phyloP scores from a whole-genome alignment of 805 yeast species.

The Candida golubevii region DNA sequence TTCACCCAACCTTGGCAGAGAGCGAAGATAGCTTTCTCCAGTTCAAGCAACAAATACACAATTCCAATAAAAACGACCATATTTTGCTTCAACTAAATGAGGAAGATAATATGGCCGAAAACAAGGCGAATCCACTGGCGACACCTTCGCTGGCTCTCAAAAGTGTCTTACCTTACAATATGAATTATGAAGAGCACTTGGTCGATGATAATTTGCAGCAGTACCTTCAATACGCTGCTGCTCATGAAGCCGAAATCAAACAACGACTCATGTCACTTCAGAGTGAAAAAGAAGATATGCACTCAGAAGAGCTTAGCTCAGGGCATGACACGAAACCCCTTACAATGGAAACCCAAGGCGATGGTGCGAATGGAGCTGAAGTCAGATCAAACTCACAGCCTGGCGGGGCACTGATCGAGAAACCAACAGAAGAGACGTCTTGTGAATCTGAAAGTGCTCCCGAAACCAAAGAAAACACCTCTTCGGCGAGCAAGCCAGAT shows the following conservation, averaged over 20 bases:
- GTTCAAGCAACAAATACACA: slow-evolving; percentile 21
- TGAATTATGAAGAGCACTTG: slow-evolving; percentile 24
- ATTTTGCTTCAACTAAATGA: slow-evolving; percentile 24
- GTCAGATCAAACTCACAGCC: too few species aligned
- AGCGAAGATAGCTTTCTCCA: slow-evolving; percentile 16
- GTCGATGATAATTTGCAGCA: slow-evolving; percentile 25
- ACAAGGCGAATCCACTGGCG: background rate
- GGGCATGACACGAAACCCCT: too few species aligned
- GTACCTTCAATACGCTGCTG: slow-evolving; percentile 17
- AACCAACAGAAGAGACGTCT: too few species aligned
- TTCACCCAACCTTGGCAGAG: slow-evolving; percentile 24
- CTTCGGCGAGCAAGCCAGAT: too few species aligned
- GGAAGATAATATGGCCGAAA: slow-evolving; percentile 12
- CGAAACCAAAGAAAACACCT: too few species aligned
- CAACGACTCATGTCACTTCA: background rate
- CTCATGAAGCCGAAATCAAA: slow-evolving; percentile 12
- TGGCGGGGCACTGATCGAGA: too few species aligned
- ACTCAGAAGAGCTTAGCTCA: background rate
- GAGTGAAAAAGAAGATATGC: background rate
- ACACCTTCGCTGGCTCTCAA: slow-evolving; percentile 24
- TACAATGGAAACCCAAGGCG: too few species aligned
- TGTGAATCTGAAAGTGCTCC: too few species aligned
- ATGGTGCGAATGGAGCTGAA: too few species aligned
- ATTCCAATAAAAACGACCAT: slow-evolving; percentile 29
- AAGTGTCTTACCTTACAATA: slow-evolving; percentile 29